A percentile compares a stretch with the other conserved stretches of the same genome.
Conservation (phyloP, 108 stramenopile species). For the Conticribra weissflogii region DNA sequence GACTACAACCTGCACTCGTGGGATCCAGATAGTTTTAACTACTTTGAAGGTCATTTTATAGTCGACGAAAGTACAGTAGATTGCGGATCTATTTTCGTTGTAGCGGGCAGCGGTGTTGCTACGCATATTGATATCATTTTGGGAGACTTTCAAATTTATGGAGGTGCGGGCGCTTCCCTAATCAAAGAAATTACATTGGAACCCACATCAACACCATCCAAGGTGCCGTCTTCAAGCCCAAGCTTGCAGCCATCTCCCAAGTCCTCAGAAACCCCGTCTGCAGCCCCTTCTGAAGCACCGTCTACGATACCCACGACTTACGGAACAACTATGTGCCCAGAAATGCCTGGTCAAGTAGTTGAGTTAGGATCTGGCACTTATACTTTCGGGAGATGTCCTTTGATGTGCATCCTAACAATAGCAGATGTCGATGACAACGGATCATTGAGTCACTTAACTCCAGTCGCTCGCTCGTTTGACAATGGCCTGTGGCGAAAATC, state of each 20-base stretch:
- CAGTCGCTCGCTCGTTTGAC: background rate
- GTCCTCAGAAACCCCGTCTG: background rate
- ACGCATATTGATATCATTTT: background rate
- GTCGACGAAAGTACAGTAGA: background rate
- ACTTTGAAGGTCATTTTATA: background rate
- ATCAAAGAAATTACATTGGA: background rate
- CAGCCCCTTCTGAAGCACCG: background rate
- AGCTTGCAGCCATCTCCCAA: background rate
- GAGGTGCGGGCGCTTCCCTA: background rate
- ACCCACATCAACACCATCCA: background rate
- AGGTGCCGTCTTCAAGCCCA: background rate
- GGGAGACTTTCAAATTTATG: background rate
- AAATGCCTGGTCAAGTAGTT: background rate
- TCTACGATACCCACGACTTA: background rate
- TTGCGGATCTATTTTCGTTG: background rate
- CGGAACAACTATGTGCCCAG: background rate
- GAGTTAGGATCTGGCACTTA: background rate
- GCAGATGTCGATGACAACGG: background rate
- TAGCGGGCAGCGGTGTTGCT: background rate
- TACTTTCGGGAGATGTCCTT: background rate
- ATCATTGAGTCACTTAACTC: background rate
- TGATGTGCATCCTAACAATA: background rate
- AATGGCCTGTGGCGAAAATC: background rate
- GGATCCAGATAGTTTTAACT: background rate
- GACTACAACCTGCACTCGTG: background rate